A percentile compares a stretch with the other conserved stretches of the same genome.
Evolutionary conservation across 2,329 filamentous ascomycete species (phyloP).

Genomic region (Thelonectria blattea): DNA sequence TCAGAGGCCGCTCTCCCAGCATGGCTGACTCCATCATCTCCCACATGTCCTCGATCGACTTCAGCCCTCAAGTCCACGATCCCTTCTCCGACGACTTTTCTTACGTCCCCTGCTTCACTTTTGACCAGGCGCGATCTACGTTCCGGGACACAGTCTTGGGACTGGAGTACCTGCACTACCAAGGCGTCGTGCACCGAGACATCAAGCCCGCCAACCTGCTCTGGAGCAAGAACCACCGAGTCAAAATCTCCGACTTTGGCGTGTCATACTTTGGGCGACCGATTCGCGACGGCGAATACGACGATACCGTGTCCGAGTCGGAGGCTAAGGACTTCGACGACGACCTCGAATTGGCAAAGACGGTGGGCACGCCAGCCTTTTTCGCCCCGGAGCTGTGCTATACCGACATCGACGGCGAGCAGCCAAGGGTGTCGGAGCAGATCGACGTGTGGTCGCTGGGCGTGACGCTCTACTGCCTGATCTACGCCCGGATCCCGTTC

Average conservation of each 20-base stretch:
- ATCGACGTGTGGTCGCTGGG: conserved; percentile 98
- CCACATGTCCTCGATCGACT: conserved; percentile 70
- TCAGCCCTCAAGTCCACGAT: conserved; percentile 63
- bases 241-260: conserved; percentile 99
- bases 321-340: conserved; percentile 90
- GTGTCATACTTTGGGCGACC: conserved; percentile 96
- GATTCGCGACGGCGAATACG: conserved; percentile 80
- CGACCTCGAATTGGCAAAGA: conserved; percentile 95
- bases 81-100: conserved; percentile 85
- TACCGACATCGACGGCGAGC: conserved; percentile 74
- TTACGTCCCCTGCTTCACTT: conserved; percentile 91
- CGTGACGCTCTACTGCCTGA: conserved; percentile 93
- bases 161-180: conserved; percentile 89
- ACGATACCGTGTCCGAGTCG: conserved; percentile 76
- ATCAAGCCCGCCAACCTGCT: conserved; percentile 92
- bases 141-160: conserved; percentile 94
- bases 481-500: conserved; percentile 93
- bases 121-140: conserved; percentile 79
- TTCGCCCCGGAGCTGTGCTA: conserved; percentile 97
- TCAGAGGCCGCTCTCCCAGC: conserved; percentile 76
- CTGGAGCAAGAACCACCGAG: conserved; percentile 81
- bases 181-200: conserved; percentile 83
- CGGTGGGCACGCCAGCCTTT: conserved; percentile 95
- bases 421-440: conserved; percentile 83
- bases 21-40: conserved; percentile 79